These are phyloP conservation scores for Suhomyces prunicola DNA, from an alignment of 805 yeast species.

Conservation along the genomic window DNA sequence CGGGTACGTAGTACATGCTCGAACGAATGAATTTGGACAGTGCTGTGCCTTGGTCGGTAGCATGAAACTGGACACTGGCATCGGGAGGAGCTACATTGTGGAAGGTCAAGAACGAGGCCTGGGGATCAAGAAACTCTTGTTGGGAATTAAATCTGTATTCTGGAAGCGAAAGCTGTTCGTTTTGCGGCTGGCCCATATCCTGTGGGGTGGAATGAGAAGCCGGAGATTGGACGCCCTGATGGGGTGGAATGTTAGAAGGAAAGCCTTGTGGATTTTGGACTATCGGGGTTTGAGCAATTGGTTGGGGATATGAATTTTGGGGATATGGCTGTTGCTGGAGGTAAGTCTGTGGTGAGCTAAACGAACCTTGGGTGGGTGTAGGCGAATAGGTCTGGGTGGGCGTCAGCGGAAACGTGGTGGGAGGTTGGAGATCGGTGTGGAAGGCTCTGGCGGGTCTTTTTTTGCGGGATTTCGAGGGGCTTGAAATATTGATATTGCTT, in stretches of 20 bases:
- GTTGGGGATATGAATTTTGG: neutral
- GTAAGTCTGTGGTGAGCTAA: neutral
- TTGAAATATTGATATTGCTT: conserved; percentile 8
- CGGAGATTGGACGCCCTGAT: neutral
- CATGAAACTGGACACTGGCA: conserved; percentile 66
- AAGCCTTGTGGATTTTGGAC: neutral
- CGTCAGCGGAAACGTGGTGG: neutral
- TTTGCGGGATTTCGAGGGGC: conserved; percentile 17
- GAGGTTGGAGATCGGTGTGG: conserved; percentile 21
- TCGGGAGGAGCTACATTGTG: conserved; percentile 80
- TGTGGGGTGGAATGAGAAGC: neutral
- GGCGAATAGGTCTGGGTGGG: neutral
- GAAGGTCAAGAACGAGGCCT: conserved; percentile 61
- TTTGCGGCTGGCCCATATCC: neutral
- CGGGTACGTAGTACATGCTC: conserved; percentile 81
- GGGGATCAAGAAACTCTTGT: conserved; percentile 26
- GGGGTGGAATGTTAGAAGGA: neutral
- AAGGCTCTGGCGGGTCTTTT: conserved; percentile 31
- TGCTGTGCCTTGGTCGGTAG: conserved; percentile 81
- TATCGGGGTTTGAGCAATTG: neutral
- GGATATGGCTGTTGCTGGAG: neutral
- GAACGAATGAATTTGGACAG: conserved; percentile 76
- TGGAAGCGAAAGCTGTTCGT: conserved; percentile 7
- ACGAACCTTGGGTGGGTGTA: neutral
- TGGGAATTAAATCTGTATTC: conserved; percentile 21